Evolutionary conservation across 805 yeast genomes (phyloP), one percentile per base, ranked within the genome.

Genomic region (Candida easanensis): DNA sequence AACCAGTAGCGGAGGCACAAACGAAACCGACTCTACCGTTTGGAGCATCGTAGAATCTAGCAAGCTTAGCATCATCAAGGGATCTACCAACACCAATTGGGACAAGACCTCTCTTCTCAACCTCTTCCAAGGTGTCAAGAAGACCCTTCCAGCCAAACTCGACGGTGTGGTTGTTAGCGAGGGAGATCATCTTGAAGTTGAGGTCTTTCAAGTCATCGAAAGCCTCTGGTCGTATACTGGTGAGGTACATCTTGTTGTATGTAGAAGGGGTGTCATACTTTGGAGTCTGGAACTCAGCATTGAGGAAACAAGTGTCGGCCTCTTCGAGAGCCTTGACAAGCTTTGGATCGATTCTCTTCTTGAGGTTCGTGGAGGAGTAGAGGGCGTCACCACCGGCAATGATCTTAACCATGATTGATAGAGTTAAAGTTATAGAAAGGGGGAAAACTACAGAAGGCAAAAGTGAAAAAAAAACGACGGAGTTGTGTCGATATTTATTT

Each of bases 211-310:
- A 46, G 36, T 58, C 63, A 39, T 58, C 61, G 34, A 58, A 46
- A 3, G 49, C 44, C 22, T 46, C 38, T 27, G 55, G 56, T 14
- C 42, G 48, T n/a, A 58, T 58, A n/a, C 61, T 49, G 25, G 61
- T 58, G 32, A 51, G 48, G 45, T 57, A 58, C 20, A 49, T 42
- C 50, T 58, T 54, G 27, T 56, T 58, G 37, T 55, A 54, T 4
- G 60, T 58, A 10, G 61, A 54, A 2, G 61, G 58, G 20, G 55
- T 45, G 10, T 51, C 56, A 4, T 52, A 44, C 40, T 57, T 52
- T 20, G 63, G 61, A n/a, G 57, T 50, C 22, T 58, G 56, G 47
- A 58, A 57, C 47, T 58, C 63, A 5, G 61, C 60, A 44, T 58
- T 58, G 17, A 50, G 56, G 43, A 57, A 56, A 28, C 49, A 52